Conservation (phyloP, 1,139 yeast species). For the Pichia sp. region DNA sequence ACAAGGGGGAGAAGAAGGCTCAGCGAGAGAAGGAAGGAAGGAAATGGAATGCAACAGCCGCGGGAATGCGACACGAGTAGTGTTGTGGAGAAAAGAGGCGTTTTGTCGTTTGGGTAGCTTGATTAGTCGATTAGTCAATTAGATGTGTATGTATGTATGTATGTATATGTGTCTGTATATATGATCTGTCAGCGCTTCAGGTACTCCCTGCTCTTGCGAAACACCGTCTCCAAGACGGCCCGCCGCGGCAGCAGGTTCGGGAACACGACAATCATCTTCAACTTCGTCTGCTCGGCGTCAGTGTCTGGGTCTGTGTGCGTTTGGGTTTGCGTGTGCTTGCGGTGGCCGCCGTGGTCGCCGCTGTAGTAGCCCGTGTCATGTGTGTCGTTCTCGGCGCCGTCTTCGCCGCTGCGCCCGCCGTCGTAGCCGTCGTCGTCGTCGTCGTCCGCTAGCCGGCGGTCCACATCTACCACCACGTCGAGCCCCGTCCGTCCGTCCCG, state of each 20-base stretch:
- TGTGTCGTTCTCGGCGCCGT: background rate
- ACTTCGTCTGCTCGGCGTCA: slow-evolving; percentile 16
- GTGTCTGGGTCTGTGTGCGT: no score
- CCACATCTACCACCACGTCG: no score
- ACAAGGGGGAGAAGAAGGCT: background rate
- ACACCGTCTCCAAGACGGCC: slow-evolving; percentile 27
- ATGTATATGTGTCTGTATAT: background rate
- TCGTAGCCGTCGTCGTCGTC: background rate
- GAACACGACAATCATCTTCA: slow-evolving; percentile 34
- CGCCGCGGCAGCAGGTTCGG: slow-evolving; percentile 31
- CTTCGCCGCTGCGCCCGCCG: background rate
- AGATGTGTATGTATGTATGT: background rate
- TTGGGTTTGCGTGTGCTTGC: no score
- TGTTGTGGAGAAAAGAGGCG: background rate
- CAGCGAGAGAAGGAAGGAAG: background rate
- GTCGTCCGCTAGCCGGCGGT: no score
- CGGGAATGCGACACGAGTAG: background rate
- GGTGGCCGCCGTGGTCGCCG: background rate
- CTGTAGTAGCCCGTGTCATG: background rate
- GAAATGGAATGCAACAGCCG: background rate
- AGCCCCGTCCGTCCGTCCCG: no score
- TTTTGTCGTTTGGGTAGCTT: no score
- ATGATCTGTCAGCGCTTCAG: background rate
- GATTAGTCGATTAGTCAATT: no score
- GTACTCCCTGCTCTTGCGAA: slow-evolving; percentile 23